These are phyloP conservation scores for Balakata baccata DNA, from an alignment of 345 rosid genomes.

Conservation along the genomic window DNA sequence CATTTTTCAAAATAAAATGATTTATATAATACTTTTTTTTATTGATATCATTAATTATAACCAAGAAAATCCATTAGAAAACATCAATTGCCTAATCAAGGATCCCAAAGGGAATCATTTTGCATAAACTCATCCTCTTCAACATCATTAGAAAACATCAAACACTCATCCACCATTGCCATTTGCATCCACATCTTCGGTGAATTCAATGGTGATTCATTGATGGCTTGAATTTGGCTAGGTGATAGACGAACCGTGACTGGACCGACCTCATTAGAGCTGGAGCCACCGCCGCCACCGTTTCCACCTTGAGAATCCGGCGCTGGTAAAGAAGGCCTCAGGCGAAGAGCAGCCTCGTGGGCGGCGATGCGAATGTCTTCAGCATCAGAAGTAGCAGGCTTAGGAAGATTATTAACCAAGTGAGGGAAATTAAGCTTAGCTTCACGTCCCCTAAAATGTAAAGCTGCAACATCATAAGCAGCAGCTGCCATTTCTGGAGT, in stretches of 20 bases:
- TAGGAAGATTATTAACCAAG: conserved; percentile 37
- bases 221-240: conserved; percentile 79
- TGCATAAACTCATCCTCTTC: conserved; percentile 17
- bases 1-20: no score
- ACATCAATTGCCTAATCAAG: conserved; percentile 2
- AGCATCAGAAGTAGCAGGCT: conserved; percentile 49
- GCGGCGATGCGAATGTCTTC: conserved; percentile 76
- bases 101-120: conserved; percentile 26
- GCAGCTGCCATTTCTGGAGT: conserved; percentile 91
- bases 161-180: conserved; percentile 10
- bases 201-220: conserved; percentile 72
- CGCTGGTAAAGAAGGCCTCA: neutral
- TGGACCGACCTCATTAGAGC: conserved; percentile 23
- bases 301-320: neutral
- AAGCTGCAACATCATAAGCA: conserved; percentile 81
- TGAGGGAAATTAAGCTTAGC: conserved; percentile 75
- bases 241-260: conserved; percentile 55
- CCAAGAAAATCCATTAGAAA: neutral
- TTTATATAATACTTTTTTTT: neutral
- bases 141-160: conserved; percentile 2
- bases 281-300: neutral
- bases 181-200: conserved; percentile 43
- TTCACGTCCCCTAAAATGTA: conserved; percentile 56
- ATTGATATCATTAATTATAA: neutral
- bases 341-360: conserved; percentile 44